A percentile compares a stretch with the other conserved stretches of the same genome.
phyloP scores from a whole-genome alignment of 2,329 filamentous ascomycete species.

The Septoria linicola region DNA sequence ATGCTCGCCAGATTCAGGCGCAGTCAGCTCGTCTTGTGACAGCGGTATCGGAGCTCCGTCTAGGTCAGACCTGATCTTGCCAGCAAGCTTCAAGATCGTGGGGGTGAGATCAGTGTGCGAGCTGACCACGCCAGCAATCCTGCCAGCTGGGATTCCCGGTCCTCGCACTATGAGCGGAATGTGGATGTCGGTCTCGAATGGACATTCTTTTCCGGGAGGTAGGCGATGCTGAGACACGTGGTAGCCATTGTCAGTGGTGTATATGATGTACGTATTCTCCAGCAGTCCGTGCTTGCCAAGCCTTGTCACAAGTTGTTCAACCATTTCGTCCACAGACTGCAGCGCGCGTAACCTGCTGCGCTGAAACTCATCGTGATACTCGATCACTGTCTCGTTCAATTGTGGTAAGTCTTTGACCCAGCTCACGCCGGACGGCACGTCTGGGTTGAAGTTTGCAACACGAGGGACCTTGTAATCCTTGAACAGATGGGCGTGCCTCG shows the following conservation, averaged over 20 bases:
- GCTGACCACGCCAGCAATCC: constrained; percentile 36
- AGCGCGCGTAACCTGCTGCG: constrained; percentile 51
- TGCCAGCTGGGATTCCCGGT: constrained; percentile 35
- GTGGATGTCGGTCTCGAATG: constrained; percentile 42
- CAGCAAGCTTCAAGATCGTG: constrained; percentile 39
- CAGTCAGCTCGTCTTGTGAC: constrained; percentile 22
- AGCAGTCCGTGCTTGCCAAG: constrained; percentile 47
- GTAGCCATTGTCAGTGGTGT: constrained; percentile 43
- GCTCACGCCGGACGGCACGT: constrained; percentile 45
- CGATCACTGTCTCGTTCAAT: constrained; percentile 49
- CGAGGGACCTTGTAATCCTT: constrained; percentile 59
- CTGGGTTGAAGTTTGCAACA: constrained; percentile 65
- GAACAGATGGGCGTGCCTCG: constrained; percentile 63
- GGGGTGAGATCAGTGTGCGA: constrained; percentile 43
- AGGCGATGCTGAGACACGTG: constrained; percentile 43
- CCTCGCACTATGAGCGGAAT: constrained; percentile 42
- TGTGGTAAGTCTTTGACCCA: constrained; percentile 48
- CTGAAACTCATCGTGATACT: constrained; percentile 56
- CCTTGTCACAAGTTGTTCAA: constrained; percentile 47
- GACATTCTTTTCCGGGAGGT: constrained; percentile 41
- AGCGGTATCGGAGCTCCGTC: constrained; percentile 40
- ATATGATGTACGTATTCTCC: constrained; percentile 50
- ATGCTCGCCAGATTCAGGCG: constrained; percentile 34
- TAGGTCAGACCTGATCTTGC: constrained; percentile 35
- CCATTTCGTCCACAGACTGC: constrained; percentile 57